phyloP scores from a whole-genome alignment of 1,284 basidiomycete species.

The Apiotrichum laibachii region DNA sequence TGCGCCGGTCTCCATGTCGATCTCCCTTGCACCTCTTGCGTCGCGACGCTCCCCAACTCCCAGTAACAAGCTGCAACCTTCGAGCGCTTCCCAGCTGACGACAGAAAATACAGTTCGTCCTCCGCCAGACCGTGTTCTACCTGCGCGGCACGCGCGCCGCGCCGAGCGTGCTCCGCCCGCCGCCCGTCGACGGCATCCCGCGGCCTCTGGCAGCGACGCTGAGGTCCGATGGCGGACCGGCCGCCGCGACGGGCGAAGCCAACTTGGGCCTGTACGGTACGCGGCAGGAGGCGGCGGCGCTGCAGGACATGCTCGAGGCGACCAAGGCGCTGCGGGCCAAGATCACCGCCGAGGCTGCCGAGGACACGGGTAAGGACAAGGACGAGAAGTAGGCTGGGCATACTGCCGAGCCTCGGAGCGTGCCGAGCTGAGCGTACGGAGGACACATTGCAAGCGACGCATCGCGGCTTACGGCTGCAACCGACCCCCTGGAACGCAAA shows the following conservation, averaged over 20 bases:
- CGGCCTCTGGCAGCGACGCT: slow-evolving; percentile 23
- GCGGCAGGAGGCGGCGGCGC: slow-evolving; percentile 34
- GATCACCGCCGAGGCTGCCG: background rate
- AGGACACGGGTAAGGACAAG: slow-evolving; percentile 4
- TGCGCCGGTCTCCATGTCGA: too few relatives aligned
- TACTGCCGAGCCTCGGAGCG: too few relatives aligned
- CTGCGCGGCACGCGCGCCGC: slow-evolving; percentile 39
- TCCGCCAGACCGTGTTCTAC: slow-evolving; percentile 46
- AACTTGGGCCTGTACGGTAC: slow-evolving; percentile 43
- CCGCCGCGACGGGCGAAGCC: slow-evolving; percentile 7
- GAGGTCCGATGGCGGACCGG: slow-evolving; percentile 3
- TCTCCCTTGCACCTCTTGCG: too few relatives aligned
- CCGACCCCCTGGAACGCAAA: background rate
- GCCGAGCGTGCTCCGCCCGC: slow-evolving; percentile 33
- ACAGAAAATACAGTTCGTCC: slow-evolving; percentile 49
- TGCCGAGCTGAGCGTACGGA: too few relatives aligned
- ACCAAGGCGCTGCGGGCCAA: slow-evolving; percentile 18
- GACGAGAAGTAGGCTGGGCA: background rate
- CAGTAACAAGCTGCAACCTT: too few relatives aligned
- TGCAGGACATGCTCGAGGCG: slow-evolving; percentile 33
- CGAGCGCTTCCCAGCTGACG: too few relatives aligned
- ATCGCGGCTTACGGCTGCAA: too few relatives aligned
- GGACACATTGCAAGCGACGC: too few relatives aligned
- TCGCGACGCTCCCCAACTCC: too few relatives aligned
- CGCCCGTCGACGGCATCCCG: slow-evolving; percentile 32